phyloP scores from a whole-genome alignment of 2,329 filamentous ascomycete genomes.

The Phoma sp. region DNA sequence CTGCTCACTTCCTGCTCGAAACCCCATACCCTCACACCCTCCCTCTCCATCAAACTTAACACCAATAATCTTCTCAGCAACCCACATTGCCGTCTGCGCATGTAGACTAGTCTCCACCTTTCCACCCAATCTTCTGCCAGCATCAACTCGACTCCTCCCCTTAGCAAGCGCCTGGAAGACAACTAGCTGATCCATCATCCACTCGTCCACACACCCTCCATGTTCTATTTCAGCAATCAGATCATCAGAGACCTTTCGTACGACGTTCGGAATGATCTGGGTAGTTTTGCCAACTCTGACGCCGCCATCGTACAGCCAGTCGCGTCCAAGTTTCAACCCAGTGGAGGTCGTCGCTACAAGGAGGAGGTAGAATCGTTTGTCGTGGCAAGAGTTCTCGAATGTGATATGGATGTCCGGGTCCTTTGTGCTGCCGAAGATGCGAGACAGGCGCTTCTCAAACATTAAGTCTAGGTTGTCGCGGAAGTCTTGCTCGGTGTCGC shows the following conservation, averaged over 20 bases:
- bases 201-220: conserved; percentile 61
- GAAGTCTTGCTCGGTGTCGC: conserved; percentile 39
- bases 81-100: conserved; percentile 57
- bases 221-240: conserved; percentile 57
- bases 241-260: conserved; percentile 53
- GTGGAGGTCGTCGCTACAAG: conserved; percentile 61
- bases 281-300: conserved; percentile 32
- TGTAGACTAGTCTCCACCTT: conserved; percentile 52
- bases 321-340: conserved; percentile 59
- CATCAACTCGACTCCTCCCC: conserved; percentile 49
- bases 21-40: conserved; percentile 46
- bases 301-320: conserved; percentile 56
- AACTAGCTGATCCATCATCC: conserved; percentile 66
- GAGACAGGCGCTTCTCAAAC: conserved; percentile 25
- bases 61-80: conserved; percentile 48
- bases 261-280: conserved; percentile 46
- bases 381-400: conserved; percentile 54
- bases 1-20: not conserved
- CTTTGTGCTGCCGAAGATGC: conserved; percentile 26
- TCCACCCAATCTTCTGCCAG: conserved; percentile 29
- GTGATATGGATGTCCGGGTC: conserved; percentile 23
- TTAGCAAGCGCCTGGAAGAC: conserved; percentile 65
- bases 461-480: conserved; percentile 34
- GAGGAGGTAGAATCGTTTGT: conserved; percentile 61
- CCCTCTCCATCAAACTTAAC: conserved; percentile 49